Percentiles rank a stretch among this genome's conserved stretches.
These are phyloP conservation scores for Petunia axillaris DNA, from an alignment of 257 asterid species.

Conservation along the genomic window DNA sequence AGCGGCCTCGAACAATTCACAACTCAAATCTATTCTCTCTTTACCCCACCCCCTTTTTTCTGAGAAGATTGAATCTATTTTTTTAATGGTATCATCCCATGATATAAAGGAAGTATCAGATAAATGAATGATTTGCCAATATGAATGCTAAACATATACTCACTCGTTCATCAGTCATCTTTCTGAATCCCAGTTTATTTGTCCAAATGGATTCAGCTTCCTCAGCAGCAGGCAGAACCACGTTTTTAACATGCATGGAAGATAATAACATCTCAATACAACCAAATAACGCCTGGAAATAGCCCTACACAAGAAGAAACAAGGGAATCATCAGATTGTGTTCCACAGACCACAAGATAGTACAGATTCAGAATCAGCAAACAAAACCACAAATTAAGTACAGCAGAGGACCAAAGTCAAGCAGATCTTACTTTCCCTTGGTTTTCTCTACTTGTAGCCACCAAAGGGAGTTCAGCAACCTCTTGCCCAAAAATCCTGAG, in stretches of 20 bases:
- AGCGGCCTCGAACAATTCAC: background rate
- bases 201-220: slow-evolving; percentile 98
- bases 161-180: slow-evolving; percentile 77
- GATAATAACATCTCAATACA: slow-evolving; percentile 78
- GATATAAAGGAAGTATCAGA: slow-evolving; percentile 15
- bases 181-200: slow-evolving; percentile 86
- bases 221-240: slow-evolving; percentile 97
- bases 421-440: slow-evolving; percentile 84
- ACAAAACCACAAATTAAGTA: slow-evolving; percentile 13
- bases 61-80: background rate
- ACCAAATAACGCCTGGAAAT: slow-evolving; percentile 82
- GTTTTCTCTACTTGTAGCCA: slow-evolving; percentile 80
- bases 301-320: slow-evolving; percentile 58
- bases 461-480: slow-evolving; percentile 97
- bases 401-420: slow-evolving; percentile 13
- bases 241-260: slow-evolving; percentile 75
- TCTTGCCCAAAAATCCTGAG: slow-evolving; percentile 86
- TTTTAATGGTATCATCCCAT: background rate
- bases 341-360: slow-evolving; percentile 1
- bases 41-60: background rate
- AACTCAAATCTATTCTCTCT: background rate
- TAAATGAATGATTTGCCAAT: background rate
- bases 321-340: slow-evolving; percentile 9
- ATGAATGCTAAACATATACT: slow-evolving; percentile 35
- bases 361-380: slow-evolving; percentile 12